Evolutionary conservation across 2,329 filamentous ascomycete genomes (phyloP), one percentile per base, ranked within the genome.

Genomic region (Hypoxylon sp.): DNA sequence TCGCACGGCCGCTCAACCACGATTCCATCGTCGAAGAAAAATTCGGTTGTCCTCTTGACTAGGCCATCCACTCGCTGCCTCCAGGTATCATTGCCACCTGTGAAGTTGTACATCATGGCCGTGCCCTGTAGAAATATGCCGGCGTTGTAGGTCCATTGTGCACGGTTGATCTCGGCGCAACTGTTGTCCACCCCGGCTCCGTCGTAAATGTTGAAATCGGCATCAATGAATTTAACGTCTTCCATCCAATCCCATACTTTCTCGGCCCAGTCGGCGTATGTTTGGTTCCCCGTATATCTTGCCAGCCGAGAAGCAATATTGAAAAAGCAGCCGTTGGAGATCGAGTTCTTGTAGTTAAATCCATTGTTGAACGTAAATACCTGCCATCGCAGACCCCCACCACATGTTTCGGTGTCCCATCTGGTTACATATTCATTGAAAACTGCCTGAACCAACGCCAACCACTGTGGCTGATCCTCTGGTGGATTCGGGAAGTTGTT

Each of bases 301-400:
- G 92, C 91, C 5, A 97, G 85, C 14, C 93, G 89, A 6, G 93
- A 85, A 22, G 87, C 89, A 24, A 91, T 77, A 77, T 91, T 90
- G 81, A 91, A 91, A 79, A 91, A 91, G 79, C 88, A 90, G 5
- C 89, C 89, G 80, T 91, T 91, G 51, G 88, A 88, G 71, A 91
- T 90, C 22, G 86, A 85, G 80, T 91, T 91, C 76, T 91, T 91
- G 82, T 91, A 91, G 78, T 87, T 83, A 80, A 83, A 90, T 54
- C 93, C 93, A 63, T 85, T 87, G 81, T 94, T 94, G 81, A 90
- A 92, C 11, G 88, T 85, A 81, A 91, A 94, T 68, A 97, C 92
- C 81, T 97, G 94, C 94, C 94, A 97, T 70, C 91, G 88, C 71
- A 97, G 80, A 9, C 94, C 94, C 54, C 94, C 94, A 51, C 81